Base-by-base conservation (phyloP, 345 rosid genomes). In the Eucalyptus sideroxylon region DNA sequence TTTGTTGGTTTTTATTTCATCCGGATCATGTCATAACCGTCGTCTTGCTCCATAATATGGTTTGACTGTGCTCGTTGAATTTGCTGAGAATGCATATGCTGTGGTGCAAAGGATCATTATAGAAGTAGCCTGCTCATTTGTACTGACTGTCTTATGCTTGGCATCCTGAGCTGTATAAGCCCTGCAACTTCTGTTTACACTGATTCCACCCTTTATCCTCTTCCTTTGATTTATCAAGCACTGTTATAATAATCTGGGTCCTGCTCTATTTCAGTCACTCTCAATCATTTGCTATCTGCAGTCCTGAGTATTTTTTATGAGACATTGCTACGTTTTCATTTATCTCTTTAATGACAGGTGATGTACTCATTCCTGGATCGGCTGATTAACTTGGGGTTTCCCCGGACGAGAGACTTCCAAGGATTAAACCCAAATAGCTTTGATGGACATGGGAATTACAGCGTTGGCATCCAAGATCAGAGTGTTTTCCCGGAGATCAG, bases 321-420 rank as follows among this genome's bases (percentile, higher is more conserved):
- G 83, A 62, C 49, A 60, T 45, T 65, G 89, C 77, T 31, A 16
- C 16, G 4, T 59, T 45, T 65, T 42, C 47, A 37, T 42, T 47
- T 44, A 42, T 72, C 47, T 77, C 47, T 77, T 44, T 27, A 67
- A 51, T 92, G 89, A 72, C 95, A 97, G 99, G 69, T 98, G 11
- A 98, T 98, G 99, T 96, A 92, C 90, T 92, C 99, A 8, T 98
- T 98, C 94, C 90, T 98, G 87, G 99, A 98, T 53, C 95, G 99
- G 90, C 96, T 98, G 59, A 95, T 98, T 56, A 98, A 98, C 89
- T 91, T 98, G 93, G 99, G 97, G 87, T 96, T 98, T 91, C 99
- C 99, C 3, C 93, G 99, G 90, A 93, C 98, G 50, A 93, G 99
- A 93, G 99, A 98, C 93, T 98, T 98, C 93, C 96, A 95, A 92